phyloP scores from a whole-genome alignment of 345 rosid species.

The Eucalyptus urophylla region DNA sequence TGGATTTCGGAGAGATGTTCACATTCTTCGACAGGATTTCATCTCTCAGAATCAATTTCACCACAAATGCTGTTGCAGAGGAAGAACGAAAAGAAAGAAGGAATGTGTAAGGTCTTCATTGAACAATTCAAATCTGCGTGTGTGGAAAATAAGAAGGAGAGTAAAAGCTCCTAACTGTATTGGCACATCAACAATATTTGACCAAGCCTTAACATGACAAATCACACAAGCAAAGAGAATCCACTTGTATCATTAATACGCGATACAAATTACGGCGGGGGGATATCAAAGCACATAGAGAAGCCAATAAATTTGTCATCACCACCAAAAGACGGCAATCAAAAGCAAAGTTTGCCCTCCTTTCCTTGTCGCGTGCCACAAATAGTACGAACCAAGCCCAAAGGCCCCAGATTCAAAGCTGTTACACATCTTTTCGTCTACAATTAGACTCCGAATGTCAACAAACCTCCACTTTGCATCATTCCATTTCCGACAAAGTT shows the following conservation, averaged over 20 bases:
- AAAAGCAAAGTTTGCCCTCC: not conserved
- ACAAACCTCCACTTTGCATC: not conserved
- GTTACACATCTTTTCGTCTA: not conserved
- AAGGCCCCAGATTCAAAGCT: not conserved
- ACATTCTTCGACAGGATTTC: conserved; percentile 13
- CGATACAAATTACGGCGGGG: not conserved
- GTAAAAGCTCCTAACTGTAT: not conserved
- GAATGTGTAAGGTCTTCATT: not conserved
- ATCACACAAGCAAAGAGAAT: not conserved
- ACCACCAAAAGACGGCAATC: not conserved
- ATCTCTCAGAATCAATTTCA: conserved; percentile 36
- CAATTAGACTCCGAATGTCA: not conserved
- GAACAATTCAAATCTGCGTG: not conserved
- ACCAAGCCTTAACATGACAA: not conserved
- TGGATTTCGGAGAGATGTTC: conserved; percentile 21
- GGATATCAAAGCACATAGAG: not conserved
- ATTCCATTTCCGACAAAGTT: not conserved
- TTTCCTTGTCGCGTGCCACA: not conserved
- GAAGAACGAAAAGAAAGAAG: not conserved
- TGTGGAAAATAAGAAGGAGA: not conserved
- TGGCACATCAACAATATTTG: not conserved
- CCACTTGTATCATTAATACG: not conserved
- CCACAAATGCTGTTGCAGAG: conserved; percentile 37
- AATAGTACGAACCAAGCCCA: not conserved
- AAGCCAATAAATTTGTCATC: not conserved